These are phyloP conservation scores for Pestalotiopsis sp. DNA, from an alignment of 2,329 filamentous ascomycete species.

Conservation along the genomic window DNA sequence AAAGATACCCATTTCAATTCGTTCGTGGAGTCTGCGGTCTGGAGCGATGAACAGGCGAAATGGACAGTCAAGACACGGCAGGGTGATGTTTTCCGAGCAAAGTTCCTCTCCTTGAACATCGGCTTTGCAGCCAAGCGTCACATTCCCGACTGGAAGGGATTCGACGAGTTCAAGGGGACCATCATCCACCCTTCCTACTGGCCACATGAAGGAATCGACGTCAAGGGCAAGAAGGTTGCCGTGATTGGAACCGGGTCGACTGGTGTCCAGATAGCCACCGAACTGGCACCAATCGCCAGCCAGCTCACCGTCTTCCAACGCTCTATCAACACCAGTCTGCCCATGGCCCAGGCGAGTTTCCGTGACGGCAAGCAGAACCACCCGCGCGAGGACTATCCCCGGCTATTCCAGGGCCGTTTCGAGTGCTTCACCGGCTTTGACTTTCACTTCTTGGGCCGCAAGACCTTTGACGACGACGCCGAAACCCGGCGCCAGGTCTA, in stretches of 20 bases:
- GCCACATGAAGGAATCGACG: conserved; percentile 56
- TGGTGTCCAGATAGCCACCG: conserved; percentile 64
- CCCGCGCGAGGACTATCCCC: conserved; percentile 48
- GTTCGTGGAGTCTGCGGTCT: conserved; percentile 42
- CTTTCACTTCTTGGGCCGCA: conserved; percentile 55
- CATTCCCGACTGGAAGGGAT: conserved; percentile 42
- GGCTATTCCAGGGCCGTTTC: conserved; percentile 54
- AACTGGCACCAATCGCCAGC: conserved; percentile 52
- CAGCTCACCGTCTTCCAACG: conserved; percentile 63
- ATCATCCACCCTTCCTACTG: conserved; percentile 62
- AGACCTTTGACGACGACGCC: conserved; percentile 54
- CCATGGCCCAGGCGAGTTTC: conserved; percentile 52
- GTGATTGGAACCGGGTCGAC: conserved; percentile 66
- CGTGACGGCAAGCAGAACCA: conserved; percentile 45
- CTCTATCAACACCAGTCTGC: conserved; percentile 65
- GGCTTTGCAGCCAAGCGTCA: conserved; percentile 52
- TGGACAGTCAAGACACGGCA: conserved; percentile 48
- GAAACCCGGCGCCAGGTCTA: conserved; percentile 51
- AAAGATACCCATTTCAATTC: conserved; percentile 47
- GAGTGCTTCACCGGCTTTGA: conserved; percentile 60
- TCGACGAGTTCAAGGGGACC: conserved; percentile 59
- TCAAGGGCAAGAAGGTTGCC: conserved; percentile 59
- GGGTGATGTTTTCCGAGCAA: conserved; percentile 39
- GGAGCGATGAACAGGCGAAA: conserved; percentile 32
- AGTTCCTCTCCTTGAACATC: conserved; percentile 47